Evolutionary conservation across 139 green algal genomes (phyloP).

Genomic region (Bryopsis sp.): DNA sequence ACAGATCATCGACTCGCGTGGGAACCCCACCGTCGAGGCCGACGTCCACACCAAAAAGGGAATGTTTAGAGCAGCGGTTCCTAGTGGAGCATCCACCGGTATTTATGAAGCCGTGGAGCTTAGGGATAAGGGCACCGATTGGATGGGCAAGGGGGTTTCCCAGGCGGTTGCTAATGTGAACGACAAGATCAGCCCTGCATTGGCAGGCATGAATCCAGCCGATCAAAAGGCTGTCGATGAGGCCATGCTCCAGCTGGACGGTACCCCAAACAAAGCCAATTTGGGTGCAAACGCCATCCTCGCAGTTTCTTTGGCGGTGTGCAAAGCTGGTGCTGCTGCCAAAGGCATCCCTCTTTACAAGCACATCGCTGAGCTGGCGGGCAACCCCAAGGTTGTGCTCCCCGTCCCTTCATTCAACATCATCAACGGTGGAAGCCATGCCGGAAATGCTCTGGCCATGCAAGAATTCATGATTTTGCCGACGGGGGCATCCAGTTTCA

Average conservation of each 20-base stretch:
- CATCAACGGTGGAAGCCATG: conserved; percentile 97
- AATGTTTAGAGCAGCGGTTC: conserved; percentile 82
- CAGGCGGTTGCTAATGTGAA: conserved; percentile 97
- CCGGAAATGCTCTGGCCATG: conserved; percentile 96
- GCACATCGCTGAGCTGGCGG: conserved; percentile 86
- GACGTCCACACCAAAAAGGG: conserved; percentile 88
- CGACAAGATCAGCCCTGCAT: conserved; percentile 77
- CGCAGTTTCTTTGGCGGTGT: conserved; percentile 90
- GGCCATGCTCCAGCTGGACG: conserved; percentile 92
- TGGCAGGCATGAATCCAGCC: conserved; percentile 83
- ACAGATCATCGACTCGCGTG: conserved; percentile 94
- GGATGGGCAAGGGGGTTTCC: conserved; percentile 86
- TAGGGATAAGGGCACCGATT: conserved; percentile 73
- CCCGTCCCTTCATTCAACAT: conserved; percentile 99
- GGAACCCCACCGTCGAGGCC: conserved; percentile 93
- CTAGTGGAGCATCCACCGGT: conserved; percentile 87
- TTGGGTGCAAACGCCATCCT: conserved; percentile 98
- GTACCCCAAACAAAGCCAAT: conserved; percentile 95
- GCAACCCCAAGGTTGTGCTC: conserved; percentile 90
- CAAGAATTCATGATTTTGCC: conserved; percentile 99
- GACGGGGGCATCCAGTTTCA: conserved; percentile 66
- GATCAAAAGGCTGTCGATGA: conserved; percentile 86
- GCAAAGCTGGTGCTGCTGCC: conserved; percentile 86
- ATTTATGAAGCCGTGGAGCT: conserved; percentile 98
- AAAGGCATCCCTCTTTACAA: conserved; percentile 94